A percentile compares a stretch with the other conserved stretches of the same genome.
These are phyloP conservation scores for Agrocybe praecox DNA, from an alignment of 768 basidiomycete genomes.

Conservation along the genomic window DNA sequence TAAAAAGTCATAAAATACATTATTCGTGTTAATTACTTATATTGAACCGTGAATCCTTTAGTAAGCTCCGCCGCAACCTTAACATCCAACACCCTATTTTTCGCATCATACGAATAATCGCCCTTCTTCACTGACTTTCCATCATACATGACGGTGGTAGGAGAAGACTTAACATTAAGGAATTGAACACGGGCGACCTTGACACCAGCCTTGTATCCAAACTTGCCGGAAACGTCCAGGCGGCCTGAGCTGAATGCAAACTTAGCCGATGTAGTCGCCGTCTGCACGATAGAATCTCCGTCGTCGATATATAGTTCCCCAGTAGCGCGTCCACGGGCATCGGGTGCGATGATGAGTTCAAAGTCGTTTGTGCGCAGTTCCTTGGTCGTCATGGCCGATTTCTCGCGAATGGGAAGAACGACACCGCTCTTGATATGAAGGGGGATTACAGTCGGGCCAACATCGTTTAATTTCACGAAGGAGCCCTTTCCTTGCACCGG, in stretches of 20 bases:
- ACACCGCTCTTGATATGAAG: constrained; percentile 65
- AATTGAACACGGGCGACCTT: constrained; percentile 38
- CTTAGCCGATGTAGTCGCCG: constrained; percentile 30
- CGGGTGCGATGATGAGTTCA: constrained; percentile 64
- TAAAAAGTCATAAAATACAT: background rate
- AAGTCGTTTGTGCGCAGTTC: constrained; percentile 57
- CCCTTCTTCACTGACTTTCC: constrained; percentile 22
- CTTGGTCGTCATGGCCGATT: constrained; percentile 62
- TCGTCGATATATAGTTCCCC: constrained; percentile 68
- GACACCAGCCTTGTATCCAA: constrained; percentile 41
- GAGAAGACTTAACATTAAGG: constrained; percentile 34
- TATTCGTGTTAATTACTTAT: background rate
- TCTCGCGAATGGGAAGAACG: constrained; percentile 57
- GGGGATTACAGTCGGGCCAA: constrained; percentile 61
- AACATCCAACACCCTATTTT: constrained; percentile 46
- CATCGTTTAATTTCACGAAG: constrained; percentile 43
- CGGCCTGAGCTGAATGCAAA: constrained; percentile 32
- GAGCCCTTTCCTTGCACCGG: constrained; percentile 50
- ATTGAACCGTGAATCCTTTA: constrained; percentile 16
- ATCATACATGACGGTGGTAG: constrained; percentile 30
- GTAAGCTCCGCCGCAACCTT: constrained; percentile 38
- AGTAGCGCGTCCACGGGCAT: constrained; percentile 46
- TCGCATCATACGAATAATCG: constrained; percentile 35
- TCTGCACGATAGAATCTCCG: constrained; percentile 49
- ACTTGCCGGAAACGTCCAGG: constrained; percentile 37